A percentile compares a stretch with the other conserved stretches of the same genome.
These are phyloP conservation scores for Sugiyamaella xylanicola DNA, from an alignment of 1,139 yeast genomes.

Conservation along the genomic window DNA sequence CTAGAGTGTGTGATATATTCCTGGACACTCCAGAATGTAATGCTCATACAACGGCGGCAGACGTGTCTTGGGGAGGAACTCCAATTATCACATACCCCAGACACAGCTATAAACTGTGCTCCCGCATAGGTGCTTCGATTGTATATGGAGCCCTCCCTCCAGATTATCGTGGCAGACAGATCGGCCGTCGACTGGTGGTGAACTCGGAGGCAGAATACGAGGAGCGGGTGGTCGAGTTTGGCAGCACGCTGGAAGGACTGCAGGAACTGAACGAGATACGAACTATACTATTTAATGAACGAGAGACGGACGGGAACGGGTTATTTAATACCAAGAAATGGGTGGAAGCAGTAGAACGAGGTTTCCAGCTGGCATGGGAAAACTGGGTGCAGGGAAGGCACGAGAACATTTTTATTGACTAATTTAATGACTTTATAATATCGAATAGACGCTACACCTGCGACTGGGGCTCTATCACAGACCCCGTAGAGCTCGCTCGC, in stretches of 20 bases:
- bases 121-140: conserved; percentile 41
- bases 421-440: background rate
- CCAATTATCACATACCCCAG: conserved; percentile 42
- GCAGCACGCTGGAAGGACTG: conserved; percentile 28
- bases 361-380: conserved; percentile 37
- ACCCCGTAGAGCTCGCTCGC: background rate
- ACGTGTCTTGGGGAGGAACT: conserved; percentile 43
- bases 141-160: conserved; percentile 36
- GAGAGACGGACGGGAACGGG: conserved; percentile 31
- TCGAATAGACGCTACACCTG: background rate
- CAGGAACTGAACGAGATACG: conserved; percentile 33
- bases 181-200: conserved; percentile 33
- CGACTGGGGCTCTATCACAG: background rate
- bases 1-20: conserved; percentile 41
- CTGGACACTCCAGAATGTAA: conserved; percentile 45
- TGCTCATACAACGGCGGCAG: conserved; percentile 46
- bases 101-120: conserved; percentile 40
- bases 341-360: conserved; percentile 39
- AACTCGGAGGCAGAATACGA: conserved; percentile 37
- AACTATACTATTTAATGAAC: conserved; percentile 31
- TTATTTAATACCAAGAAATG: conserved; percentile 40
- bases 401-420: conserved; percentile 19
- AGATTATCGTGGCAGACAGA: conserved; percentile 24
- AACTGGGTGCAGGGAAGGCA: conserved; percentile 35
- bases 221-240: conserved; percentile 33